Evolutionary conservation across 1,139 yeast genomes (phyloP), one percentile per base, ranked within the genome.

Genomic region (Yamadazyma jaroonii): DNA sequence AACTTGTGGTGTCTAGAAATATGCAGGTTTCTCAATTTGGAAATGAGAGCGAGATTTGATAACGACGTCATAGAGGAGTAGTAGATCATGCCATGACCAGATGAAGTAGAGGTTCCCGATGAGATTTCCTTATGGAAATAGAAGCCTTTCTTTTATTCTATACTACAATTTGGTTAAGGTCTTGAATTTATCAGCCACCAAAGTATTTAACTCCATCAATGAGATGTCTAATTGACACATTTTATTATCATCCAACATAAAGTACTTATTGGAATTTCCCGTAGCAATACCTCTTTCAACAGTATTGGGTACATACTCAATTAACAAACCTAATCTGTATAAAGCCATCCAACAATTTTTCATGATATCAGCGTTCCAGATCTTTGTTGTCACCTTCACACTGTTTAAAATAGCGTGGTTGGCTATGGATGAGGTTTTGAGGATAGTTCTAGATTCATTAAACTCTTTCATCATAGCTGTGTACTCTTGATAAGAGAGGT

Each of bases 401-500:
- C 53, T 62, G 25, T 56, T 57, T 13, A 66, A 65, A 9, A 68
- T 56, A 6, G 61, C 56, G 2, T 71, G 56, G 9, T 72, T 63
- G 10, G 67, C 62, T 17, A 74, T 39, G 1, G 59, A 49, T 0
- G 63, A 46, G 1, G 65, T 55, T 6, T 59, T 61, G 20, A 71
- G 70, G 15, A 64, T 50, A 1, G 48, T 35, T 24, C 38, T 42
- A 9, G 47, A 45, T 3, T 40, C 11, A 43, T 79, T 74, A 42
- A 72, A 60, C 1, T 57, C 51, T 41, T 74, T 73, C 32, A 81
- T 68, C 70, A 81, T 71, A 1, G 62, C 64, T n/a, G 59, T 56
- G 56, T 88, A 92, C 57, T 92, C 97, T 29, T 80, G 80, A 55
- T 82, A 84, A 0, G 84, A 85, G 44, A 88, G 66, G 47, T 84